These are phyloP conservation scores for Raphanus raphanistrum DNA, from an alignment of 345 rosid species.

Conservation along the genomic window DNA sequence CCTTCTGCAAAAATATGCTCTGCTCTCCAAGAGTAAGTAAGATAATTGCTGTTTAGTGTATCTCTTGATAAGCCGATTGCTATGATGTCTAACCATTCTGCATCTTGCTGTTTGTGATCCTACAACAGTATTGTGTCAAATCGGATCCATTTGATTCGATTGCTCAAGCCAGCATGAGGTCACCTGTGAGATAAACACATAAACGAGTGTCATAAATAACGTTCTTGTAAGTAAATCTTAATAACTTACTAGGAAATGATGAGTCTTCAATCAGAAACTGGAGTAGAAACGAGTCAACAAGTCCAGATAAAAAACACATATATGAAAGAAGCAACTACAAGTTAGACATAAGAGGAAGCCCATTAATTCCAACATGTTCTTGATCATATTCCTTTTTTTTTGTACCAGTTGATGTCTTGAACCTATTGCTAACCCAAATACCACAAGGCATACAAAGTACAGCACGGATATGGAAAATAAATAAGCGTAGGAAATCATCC, in stretches of 20 bases:
- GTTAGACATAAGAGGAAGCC: constrained; percentile 41
- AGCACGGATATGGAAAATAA: constrained; percentile 61
- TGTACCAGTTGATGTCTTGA: constrained; percentile 85
- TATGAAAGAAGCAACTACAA: constrained; percentile 65
- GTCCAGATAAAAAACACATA: constrained; percentile 61
- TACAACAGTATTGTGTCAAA: too few species aligned
- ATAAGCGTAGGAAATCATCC: constrained; percentile 83
- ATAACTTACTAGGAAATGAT: constrained; percentile 73
- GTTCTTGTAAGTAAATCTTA: not conserved
- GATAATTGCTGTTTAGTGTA: too few species aligned
- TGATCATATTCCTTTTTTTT: not conserved
- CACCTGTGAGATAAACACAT: not conserved
- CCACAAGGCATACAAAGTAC: constrained; percentile 70
- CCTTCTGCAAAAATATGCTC: too few species aligned
- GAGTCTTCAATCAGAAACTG: constrained; percentile 55
- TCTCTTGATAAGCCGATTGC: too few species aligned
- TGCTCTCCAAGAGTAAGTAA: too few species aligned
- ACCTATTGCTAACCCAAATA: constrained; percentile 82
- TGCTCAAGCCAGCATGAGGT: not conserved
- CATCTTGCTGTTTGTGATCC: too few species aligned
- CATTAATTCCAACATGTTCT: constrained; percentile 10
- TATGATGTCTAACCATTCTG: too few species aligned
- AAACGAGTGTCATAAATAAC: not conserved
- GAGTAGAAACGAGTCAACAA: constrained; percentile 65
- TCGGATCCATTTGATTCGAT: too few species aligned